phyloP scores from a whole-genome alignment of 2,329 filamentous ascomycete genomes.

The Penicillium occitanis region DNA sequence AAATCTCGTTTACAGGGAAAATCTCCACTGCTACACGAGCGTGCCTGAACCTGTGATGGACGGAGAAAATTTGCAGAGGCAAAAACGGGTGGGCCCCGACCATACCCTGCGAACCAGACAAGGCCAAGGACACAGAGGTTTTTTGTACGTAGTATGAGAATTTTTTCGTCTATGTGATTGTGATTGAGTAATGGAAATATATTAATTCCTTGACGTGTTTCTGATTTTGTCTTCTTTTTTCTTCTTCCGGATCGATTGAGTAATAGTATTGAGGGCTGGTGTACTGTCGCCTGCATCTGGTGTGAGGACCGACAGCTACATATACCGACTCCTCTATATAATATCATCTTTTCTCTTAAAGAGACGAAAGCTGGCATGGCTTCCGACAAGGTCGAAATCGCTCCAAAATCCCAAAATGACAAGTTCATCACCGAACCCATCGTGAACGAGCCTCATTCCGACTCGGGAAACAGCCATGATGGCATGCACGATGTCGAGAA shows the following conservation, averaged over 20 bases:
- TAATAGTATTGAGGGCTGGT: slow-evolving; percentile 3
- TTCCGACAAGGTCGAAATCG: slow-evolving; percentile 10
- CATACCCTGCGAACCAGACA: background rate
- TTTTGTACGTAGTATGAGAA: background rate
- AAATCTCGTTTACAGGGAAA: background rate
- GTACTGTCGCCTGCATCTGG: slow-evolving; percentile 2
- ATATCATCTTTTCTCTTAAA: background rate
- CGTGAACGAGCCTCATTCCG: background rate
- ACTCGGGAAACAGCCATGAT: background rate
- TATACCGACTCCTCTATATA: background rate
- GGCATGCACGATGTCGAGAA: slow-evolving; percentile 37
- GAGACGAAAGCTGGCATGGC: background rate
- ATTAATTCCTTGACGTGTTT: background rate
- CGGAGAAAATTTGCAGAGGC: slow-evolving; percentile 14
- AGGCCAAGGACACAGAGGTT: background rate
- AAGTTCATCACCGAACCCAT: slow-evolving; percentile 10
- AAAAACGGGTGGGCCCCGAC: background rate
- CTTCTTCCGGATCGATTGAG: slow-evolving; percentile 1
- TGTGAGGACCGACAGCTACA: background rate
- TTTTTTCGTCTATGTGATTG: background rate
- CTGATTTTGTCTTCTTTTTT: background rate
- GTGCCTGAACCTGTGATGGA: background rate
- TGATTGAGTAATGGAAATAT: slow-evolving; percentile 12
- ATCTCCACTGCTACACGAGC: background rate
- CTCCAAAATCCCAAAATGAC: slow-evolving; percentile 6